Conservation (phyloP, 1,139 yeast genomes). For the Debaryomycetaceae sp. region DNA sequence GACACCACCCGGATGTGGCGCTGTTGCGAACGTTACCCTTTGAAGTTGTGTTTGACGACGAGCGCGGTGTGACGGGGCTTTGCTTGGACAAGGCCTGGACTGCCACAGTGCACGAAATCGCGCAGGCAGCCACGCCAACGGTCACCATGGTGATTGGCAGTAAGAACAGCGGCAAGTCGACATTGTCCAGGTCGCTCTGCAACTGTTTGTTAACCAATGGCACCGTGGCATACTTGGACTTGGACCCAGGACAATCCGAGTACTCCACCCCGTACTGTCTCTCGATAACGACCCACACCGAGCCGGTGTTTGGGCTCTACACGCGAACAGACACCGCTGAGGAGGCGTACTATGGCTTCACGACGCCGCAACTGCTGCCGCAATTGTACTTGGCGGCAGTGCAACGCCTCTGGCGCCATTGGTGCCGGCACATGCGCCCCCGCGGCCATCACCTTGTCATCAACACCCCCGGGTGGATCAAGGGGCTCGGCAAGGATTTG, state of each 20-base stretch:
- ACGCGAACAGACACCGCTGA: constrained; percentile 17
- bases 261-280: constrained; percentile 67
- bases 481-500: constrained; percentile 78
- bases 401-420: constrained; percentile 36
- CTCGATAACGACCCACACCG: constrained; percentile 33
- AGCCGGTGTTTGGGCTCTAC: constrained; percentile 25
- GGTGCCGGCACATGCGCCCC: constrained; percentile 19
- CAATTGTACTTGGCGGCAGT: constrained; percentile 46
- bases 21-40: constrained; percentile 26
- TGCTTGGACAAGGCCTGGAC: constrained; percentile 20
- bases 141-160: constrained; percentile 35
- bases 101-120: constrained; percentile 11
- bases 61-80: constrained; percentile 24
- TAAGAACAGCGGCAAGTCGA: constrained; percentile 84
- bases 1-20: constrained; percentile 8
- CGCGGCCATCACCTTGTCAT: constrained; percentile 49
- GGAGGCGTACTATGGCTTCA: constrained; percentile 56
- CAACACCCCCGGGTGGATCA: constrained; percentile 92
- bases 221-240: constrained; percentile 53
- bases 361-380: constrained; percentile 72
- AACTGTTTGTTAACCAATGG: constrained; percentile 28
- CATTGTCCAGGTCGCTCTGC: constrained; percentile 53
- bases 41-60: constrained; percentile 30
- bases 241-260: constrained; percentile 93
- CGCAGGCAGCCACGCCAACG: constrained; percentile 5